Evolutionary conservation across 495 filamentous ascomycete species (phyloP).

Genomic region (Pseudoneurospora amorphoporcata): DNA sequence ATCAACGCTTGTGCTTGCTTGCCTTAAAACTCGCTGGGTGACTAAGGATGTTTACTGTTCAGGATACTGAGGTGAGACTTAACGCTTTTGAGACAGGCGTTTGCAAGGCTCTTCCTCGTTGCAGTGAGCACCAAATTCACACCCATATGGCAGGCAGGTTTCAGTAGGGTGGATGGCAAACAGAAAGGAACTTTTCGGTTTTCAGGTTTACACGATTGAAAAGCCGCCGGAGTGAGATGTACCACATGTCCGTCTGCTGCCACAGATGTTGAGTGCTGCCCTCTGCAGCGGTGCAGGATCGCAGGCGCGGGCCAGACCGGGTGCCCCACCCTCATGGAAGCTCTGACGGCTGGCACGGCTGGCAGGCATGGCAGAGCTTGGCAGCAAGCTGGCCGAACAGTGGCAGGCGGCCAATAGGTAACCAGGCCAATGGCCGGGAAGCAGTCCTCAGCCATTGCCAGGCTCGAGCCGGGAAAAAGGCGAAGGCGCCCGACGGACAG

Average conservation of each 20-base stretch:
- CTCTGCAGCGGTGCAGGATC: background rate
- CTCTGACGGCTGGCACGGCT: background rate
- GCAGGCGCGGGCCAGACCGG: background rate
- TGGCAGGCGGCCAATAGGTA: background rate
- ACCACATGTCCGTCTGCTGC: background rate
- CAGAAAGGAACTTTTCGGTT: background rate
- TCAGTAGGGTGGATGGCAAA: background rate
- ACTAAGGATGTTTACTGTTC: background rate
- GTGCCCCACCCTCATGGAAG: background rate
- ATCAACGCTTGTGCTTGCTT: background rate
- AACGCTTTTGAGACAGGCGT: background rate
- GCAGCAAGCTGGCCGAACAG: background rate
- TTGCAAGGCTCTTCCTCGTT: background rate
- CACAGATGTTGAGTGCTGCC: background rate
- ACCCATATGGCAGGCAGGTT: background rate
- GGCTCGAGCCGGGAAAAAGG: background rate
- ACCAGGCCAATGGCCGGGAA: background rate
- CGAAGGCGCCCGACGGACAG: background rate
- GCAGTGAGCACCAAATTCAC: background rate
- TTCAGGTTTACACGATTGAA: background rate
- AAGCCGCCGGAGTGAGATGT: background rate
- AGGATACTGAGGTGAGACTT: background rate
- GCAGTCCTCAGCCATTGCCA: constrained; percentile 1
- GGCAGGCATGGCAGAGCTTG: background rate
- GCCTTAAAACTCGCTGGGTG: background rate